A percentile compares a stretch with the other conserved stretches of the same genome.
phyloP scores from a whole-genome alignment of 2,329 filamentous ascomycete species.

The Clonostachys chloroleuca region DNA sequence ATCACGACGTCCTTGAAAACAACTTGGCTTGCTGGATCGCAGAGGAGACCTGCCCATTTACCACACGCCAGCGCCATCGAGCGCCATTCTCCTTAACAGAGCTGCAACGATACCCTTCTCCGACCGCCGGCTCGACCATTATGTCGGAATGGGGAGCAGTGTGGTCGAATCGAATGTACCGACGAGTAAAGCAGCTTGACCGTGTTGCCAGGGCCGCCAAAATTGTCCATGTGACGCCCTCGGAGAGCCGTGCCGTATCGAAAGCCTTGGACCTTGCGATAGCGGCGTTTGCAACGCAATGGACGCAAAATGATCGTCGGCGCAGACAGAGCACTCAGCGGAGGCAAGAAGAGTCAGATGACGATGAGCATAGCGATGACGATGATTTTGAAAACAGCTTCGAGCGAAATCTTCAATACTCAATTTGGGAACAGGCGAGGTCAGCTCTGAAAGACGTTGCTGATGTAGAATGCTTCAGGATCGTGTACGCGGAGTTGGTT shows the following conservation, averaged over 20 bases:
- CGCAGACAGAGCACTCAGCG: not conserved
- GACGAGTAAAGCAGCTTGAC: conserved; percentile 42
- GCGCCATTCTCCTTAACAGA: no score
- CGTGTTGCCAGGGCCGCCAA: conserved; percentile 30
- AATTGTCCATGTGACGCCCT: conserved; percentile 29
- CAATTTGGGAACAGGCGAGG: conserved; percentile 31
- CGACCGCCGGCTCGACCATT: conserved; percentile 7
- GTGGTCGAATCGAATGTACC: conserved; percentile 43
- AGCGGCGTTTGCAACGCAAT: conserved; percentile 49
- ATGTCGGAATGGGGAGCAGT: conserved; percentile 20
- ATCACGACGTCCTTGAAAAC: conserved; percentile 50
- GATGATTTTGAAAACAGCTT: conserved; percentile 19
- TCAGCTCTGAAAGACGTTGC: conserved; percentile 26
- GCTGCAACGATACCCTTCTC: not conserved
- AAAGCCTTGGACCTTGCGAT: conserved; percentile 42
- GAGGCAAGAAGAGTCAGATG: not conserved
- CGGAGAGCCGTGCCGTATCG: conserved; percentile 35
- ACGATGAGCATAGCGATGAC: not conserved
- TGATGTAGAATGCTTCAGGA: conserved; percentile 30
- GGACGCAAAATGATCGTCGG: conserved; percentile 11
- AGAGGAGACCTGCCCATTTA: conserved; percentile 46
- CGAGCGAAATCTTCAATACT: conserved; percentile 27
- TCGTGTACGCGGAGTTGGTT: conserved; percentile 32
- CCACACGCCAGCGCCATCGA: not conserved
- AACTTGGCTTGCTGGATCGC: conserved; percentile 49